Evolutionary conservation across 306 rosid species (phyloP).

Genomic region (Myrica gale): DNA sequence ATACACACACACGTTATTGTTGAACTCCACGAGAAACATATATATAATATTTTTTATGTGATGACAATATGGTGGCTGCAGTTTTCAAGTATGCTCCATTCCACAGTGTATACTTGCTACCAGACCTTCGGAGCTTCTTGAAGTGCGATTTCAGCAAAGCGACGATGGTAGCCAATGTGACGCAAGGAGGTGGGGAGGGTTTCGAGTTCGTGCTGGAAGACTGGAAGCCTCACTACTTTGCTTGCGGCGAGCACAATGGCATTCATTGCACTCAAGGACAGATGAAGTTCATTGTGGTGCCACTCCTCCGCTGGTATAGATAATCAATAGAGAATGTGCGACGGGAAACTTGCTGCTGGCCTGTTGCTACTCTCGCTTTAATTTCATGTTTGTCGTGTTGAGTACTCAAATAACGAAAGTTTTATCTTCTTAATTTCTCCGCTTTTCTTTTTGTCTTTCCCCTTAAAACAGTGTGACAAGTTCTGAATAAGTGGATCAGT

Average conservation of each 20-base stretch:
- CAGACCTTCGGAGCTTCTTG: conserved; percentile 36
- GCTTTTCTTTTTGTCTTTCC: background rate
- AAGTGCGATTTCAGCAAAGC: conserved; percentile 55
- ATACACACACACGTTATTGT: too few species aligned
- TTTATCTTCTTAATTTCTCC: too few species aligned
- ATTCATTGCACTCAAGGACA: conserved; percentile 58
- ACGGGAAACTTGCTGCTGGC: background rate
- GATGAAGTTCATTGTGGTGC: conserved; percentile 63
- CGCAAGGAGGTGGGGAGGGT: conserved; percentile 58
- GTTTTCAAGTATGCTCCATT: conserved; percentile 68
- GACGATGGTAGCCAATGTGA: conserved; percentile 31
- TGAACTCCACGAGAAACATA: too few species aligned
- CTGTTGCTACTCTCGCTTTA: background rate
- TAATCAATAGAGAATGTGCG: conserved; percentile 1
- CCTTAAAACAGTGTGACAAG: background rate
- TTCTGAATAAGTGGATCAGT: background rate
- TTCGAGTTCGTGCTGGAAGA: conserved; percentile 48
- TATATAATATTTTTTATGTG: background rate
- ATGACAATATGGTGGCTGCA: conserved; percentile 19
- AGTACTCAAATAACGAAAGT: background rate
- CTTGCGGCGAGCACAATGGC: conserved; percentile 57
- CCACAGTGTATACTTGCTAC: conserved; percentile 62
- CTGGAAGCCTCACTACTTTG: conserved; percentile 62
- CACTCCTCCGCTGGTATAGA: conserved; percentile 36
- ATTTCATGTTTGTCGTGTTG: background rate